A percentile compares a stretch with the other conserved stretches of the same genome.
Conservation (phyloP, 2,329 filamentous ascomycete species). For the Xylaria sp. region DNA sequence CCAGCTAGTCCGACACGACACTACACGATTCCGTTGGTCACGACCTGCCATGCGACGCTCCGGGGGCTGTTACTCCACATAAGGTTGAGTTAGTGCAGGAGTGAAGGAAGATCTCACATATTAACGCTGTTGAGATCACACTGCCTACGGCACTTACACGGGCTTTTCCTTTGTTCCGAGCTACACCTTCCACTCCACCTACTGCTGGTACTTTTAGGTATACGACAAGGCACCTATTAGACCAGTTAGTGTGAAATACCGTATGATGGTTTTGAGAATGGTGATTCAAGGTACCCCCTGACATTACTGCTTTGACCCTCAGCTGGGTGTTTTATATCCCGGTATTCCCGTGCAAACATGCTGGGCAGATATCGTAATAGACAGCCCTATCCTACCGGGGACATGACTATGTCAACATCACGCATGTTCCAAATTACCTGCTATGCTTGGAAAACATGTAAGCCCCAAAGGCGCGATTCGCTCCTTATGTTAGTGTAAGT, state of each 20-base stretch:
- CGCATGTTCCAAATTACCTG: not conserved
- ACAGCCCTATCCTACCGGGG: not conserved
- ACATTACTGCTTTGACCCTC: not conserved
- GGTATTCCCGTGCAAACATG: slow-evolving; percentile 8
- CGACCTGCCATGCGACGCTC: slow-evolving; percentile 14
- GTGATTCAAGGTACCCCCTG: slow-evolving; percentile 3
- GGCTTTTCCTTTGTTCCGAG: not conserved
- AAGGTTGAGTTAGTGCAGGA: not conserved
- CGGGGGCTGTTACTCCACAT: slow-evolving; percentile 11
- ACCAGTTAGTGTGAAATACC: not conserved
- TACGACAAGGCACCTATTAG: not conserved
- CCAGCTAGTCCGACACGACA: slow-evolving; percentile 6
- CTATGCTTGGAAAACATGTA: not conserved
- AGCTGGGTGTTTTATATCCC: slow-evolving; percentile 1
- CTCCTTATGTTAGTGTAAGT: too few relatives aligned
- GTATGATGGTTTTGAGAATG: not conserved
- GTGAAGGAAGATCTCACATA: slow-evolving; percentile 15
- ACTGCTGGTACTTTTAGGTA: not conserved
- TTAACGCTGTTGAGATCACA: slow-evolving; percentile 11
- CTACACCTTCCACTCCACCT: not conserved
- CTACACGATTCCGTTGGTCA: slow-evolving; percentile 10
- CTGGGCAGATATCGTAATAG: slow-evolving; percentile 1
- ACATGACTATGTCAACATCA: not conserved
- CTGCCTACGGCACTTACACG: slow-evolving; percentile 8
- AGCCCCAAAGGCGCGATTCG: not conserved